Base-by-base conservation (phyloP, 73 alveolate genomes). In the Paramecium tetraurelia region DNA sequence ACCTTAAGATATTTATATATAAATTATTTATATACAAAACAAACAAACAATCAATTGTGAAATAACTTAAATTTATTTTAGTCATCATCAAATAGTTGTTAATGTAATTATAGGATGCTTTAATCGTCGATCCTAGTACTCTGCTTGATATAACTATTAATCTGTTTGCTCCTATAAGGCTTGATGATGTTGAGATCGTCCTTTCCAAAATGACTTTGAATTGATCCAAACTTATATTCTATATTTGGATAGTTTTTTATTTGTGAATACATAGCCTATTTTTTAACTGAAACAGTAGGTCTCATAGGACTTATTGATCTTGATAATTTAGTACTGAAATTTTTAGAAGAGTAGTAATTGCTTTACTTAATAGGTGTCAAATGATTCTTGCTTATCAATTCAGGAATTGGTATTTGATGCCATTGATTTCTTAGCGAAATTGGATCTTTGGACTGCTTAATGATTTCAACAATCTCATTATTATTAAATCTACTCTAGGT, bases 171-270 rank as follows among this genome's bases (percentile, higher is more conserved):
- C 12, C 46, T 63, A 63, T 63, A 63, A 20, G 84, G 84, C 4
- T 31, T 31, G 14, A 63, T 63, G 3, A 63, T 63, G 3, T 63
- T 31, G 12, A 63, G 46, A 27, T 63, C 84, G 12, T 63, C 84
- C 12, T 33, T 63, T 27, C 84, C 84, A 63, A 63, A 63, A 63
- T 63, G 84, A 63, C 50, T 63, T 33, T 63, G 27, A 6, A 63
- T 63, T 12, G 50, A 31, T 7, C 84, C 84, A 63, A 63, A 63
- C 11, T 63, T 63, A 24, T 63, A 31, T 21, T 63, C 84, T 3
- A 63, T 63, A 27, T 63, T 63, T 12, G 84, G 84, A 63, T 63
- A 63, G n/a, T 63, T 63, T 63, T 63, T 63, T 22, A 63, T 63
- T 24, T 63, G 31, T 14, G 84, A 63, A 63, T 27, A 63, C 84